Base-by-base conservation (phyloP, 2,329 filamentous ascomycete species). In the Escovopsis sp. region DNA sequence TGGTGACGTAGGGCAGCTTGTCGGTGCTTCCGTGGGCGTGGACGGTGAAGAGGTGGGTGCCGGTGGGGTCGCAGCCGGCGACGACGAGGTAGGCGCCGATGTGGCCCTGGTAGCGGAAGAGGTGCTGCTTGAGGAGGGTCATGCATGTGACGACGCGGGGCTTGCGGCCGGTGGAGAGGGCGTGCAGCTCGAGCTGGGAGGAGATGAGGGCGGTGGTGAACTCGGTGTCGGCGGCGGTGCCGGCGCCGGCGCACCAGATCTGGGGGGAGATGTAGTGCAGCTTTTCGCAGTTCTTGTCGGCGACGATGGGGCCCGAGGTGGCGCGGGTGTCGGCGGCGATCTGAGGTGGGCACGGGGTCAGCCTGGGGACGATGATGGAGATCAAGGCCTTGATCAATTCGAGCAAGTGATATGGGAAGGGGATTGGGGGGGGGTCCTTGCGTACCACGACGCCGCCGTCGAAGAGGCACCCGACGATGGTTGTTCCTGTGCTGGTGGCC, bases 221-320 rank as follows among this genome's bases (percentile, higher is more conserved):
- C 70, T 98, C 91, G 51, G 89, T 96, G 65, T 98, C 91, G 56
- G 91, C 91, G 47, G 91, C 91, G 40, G 91, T 98, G 64, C 93
- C 91, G 52, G 91, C 93, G 53, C 91, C 91, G 9, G 91, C 91
- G 67, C 91, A 98, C 91, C 91, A 98, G 66, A 98, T 98, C 65
- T 95, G 87, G 45, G 91, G 89, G 35, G 91, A 75, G 63, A 98
- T 98, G 73, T 93, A 98, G 71, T 98, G 91, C 50, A 98, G 80
- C 72, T 98, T 98, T 70, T 98, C 89, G 72, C 91, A 96, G 76
- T 98, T 98, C 85, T 98, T 98, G 77, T 98, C 91, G 65, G 93
- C 93, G 54, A 98, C 91, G 66, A 98, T 98, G 52, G 91, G 88
- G 31, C 91, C 91, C 50, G 84, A 93, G 37, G 91, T 98, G 49